These are phyloP conservation scores for Astrocystis sublimbata DNA, from an alignment of 495 filamentous ascomycete genomes.

Conservation along the genomic window DNA sequence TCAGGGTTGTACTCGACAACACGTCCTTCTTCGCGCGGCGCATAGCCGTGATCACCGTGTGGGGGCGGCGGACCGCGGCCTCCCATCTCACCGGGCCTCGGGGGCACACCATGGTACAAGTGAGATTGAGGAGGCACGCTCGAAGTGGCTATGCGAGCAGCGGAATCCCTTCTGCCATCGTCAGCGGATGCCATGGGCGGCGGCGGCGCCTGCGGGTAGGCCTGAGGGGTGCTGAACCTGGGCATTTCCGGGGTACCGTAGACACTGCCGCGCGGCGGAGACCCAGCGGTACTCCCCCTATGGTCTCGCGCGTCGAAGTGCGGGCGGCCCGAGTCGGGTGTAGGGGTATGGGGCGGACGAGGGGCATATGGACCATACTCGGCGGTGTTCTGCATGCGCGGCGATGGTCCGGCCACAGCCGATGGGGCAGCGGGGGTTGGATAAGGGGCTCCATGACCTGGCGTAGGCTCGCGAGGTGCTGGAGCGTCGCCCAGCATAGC, in stretches of 20 bases:
- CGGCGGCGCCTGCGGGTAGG: constrained; percentile 44
- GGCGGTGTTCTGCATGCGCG: constrained; percentile 46
- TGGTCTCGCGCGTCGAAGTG: constrained; percentile 50
- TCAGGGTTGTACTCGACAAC: constrained; percentile 49
- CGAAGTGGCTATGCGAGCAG: constrained; percentile 37
- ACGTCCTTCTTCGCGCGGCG: constrained; percentile 43
- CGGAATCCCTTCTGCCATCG: constrained; percentile 45
- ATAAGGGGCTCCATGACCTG: constrained; percentile 53
- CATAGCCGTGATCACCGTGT: constrained; percentile 40
- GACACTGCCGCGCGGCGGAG: constrained; percentile 45
- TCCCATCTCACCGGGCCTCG: constrained; percentile 41
- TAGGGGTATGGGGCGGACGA: constrained; percentile 73
- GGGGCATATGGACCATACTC: constrained; percentile 58
- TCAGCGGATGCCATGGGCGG: constrained; percentile 38
- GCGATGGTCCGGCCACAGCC: constrained; percentile 51
- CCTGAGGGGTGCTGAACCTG: constrained; percentile 56
- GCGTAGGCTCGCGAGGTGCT: constrained; percentile 49
- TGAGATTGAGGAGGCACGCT: constrained; percentile 50
- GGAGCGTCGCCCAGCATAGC: constrained; percentile 80
- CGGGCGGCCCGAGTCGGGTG: constrained; percentile 63
- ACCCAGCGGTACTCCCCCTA: constrained; percentile 47
- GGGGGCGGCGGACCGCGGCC: constrained; percentile 38
- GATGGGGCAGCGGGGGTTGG: constrained; percentile 55
- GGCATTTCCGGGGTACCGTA: constrained; percentile 55
- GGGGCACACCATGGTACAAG: constrained; percentile 45